Evolutionary conservation across 805 yeast species (phyloP).

Genomic region (Ogataea nitratoaversa): DNA sequence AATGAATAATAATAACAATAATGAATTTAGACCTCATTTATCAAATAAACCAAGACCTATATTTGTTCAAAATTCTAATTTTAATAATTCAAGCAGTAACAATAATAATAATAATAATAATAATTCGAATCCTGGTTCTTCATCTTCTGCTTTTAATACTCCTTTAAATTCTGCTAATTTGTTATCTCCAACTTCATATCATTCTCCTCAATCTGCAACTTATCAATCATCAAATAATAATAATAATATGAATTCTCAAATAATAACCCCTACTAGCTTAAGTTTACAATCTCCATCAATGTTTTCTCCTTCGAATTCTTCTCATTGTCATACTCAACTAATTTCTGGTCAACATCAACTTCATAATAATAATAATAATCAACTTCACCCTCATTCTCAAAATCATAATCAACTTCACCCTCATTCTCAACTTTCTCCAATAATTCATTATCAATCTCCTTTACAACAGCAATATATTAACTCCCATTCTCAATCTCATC

Average conservation of each 20-base stretch:
- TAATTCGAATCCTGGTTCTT: too few relatives aligned
- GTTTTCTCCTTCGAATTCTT: slow-evolving; percentile 8
- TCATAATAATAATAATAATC: not conserved
- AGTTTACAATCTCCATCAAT: slow-evolving; percentile 7
- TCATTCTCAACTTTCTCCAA: slow-evolving; percentile 1
- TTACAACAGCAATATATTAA: not conserved
- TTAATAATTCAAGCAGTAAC: not conserved
- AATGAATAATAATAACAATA: slow-evolving; percentile 8
- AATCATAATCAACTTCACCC: not conserved
- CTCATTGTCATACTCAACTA: slow-evolving; percentile 1
- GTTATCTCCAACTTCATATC: slow-evolving; percentile 4
- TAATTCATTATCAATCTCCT: slow-evolving; percentile 1
- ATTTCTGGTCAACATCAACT: slow-evolving; percentile 3
- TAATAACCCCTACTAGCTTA: slow-evolving; percentile 18
- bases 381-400: not conserved
- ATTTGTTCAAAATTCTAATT: slow-evolving; percentile 21
- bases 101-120: too few relatives aligned
- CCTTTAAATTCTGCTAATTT: slow-evolving; percentile 8
- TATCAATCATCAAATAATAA: too few relatives aligned
- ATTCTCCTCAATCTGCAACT: slow-evolving; percentile 1
- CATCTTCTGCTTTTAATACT: slow-evolving; percentile 5
- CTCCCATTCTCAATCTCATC: not conserved
- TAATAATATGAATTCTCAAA: too few relatives aligned
- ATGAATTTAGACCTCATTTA: slow-evolving; percentile 27
- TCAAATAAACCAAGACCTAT: slow-evolving; percentile 30